These are phyloP conservation scores for Ramichloridium luteum DNA, from an alignment of 2,329 filamentous ascomycete species.

Conservation along the genomic window DNA sequence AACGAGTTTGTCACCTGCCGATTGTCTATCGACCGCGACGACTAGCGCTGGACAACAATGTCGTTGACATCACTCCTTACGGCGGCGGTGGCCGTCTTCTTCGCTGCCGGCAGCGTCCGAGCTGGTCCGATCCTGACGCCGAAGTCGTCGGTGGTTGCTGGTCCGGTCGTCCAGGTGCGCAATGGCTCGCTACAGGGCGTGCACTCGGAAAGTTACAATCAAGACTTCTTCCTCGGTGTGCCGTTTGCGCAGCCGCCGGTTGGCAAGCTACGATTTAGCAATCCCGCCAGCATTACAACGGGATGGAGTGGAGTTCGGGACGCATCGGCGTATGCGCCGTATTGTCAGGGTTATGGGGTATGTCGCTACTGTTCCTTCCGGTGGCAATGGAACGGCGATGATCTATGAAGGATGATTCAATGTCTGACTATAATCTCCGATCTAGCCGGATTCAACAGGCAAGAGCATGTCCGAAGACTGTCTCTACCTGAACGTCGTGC, in stretches of 20 bases:
- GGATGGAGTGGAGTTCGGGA: slow-evolving; percentile 26
- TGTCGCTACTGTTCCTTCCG: too few species aligned
- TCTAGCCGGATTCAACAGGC: not conserved
- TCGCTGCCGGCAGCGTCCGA: too few species aligned
- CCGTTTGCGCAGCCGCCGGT: slow-evolving; percentile 16
- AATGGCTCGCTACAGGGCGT: slow-evolving; percentile 4
- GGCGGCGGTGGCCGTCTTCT: too few species aligned
- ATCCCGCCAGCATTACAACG: slow-evolving; percentile 10
- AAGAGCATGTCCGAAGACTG: slow-evolving; percentile 38
- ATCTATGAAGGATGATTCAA: too few species aligned
- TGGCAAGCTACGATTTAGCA: slow-evolving; percentile 10
- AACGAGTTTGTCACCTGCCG: too few species aligned
- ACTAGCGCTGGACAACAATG: too few species aligned
- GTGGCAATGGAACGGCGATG: too few species aligned
- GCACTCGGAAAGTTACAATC: slow-evolving; percentile 18
- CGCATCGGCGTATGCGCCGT: slow-evolving; percentile 29
- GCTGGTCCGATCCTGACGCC: too few species aligned
- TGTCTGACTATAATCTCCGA: too few species aligned
- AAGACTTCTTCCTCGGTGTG: slow-evolving; percentile 31
- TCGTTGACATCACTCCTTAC: too few species aligned
- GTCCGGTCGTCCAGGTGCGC: not conserved
- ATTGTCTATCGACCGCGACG: too few species aligned
- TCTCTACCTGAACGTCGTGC: slow-evolving; percentile 46
- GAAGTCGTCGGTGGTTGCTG: too few species aligned
- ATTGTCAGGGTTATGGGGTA: slow-evolving; percentile 31